Evolutionary conservation across 768 basidiomycete species (phyloP), one percentile per base, ranked within the genome.

Genomic region (Termitomyces sp.): DNA sequence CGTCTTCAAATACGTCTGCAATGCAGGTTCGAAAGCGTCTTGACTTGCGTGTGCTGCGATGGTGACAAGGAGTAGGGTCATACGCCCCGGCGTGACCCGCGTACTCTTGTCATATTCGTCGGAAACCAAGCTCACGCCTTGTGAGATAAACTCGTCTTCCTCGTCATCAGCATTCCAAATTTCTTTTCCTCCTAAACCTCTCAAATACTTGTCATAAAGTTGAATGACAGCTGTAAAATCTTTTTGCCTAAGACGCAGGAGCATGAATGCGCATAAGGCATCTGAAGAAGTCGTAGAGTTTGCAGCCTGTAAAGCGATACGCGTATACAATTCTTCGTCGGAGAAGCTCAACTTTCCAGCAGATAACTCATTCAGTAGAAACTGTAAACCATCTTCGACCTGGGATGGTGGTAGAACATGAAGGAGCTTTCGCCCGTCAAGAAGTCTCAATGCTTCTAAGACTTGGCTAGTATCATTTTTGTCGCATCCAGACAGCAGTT

Each of bases 21-120:
- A 65, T 3, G 88, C 87, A 33, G 69, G 76, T n/a, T 71, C 64
- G 62, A 91, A 89, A n/a, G 79, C 75, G 64, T 82, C 72, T 32
- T 75, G 70, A 67, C 84, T 79, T 4, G 86, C 85, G 67, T 84
- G 72, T 16, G 91, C 91, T 22, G 82, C 74, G n/a, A 83, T 71
- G 6, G 76, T 84, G 12, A 77, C 76, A 33, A 87, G 74, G 26
- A 88, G 70, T 33, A 86, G 59, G 1, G 72, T 64, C 33, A 70
- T 65, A n/a, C 71, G 74, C 37, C 71, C 75, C 52, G 62, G 74
- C 60, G 59, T 61, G 57, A 55, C 37, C 32, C 32, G 50, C 37
- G 55, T 50, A 4, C 62, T 56, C 37, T 62, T 59, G 24, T 62
- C 46, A 20, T 69, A 68, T 68, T 56, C 65, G 53, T 57, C 69